Evolutionary conservation across 2,329 filamentous ascomycete genomes (phyloP), one percentile per base, ranked within the genome.

Genomic region (Monilinia laxa): DNA sequence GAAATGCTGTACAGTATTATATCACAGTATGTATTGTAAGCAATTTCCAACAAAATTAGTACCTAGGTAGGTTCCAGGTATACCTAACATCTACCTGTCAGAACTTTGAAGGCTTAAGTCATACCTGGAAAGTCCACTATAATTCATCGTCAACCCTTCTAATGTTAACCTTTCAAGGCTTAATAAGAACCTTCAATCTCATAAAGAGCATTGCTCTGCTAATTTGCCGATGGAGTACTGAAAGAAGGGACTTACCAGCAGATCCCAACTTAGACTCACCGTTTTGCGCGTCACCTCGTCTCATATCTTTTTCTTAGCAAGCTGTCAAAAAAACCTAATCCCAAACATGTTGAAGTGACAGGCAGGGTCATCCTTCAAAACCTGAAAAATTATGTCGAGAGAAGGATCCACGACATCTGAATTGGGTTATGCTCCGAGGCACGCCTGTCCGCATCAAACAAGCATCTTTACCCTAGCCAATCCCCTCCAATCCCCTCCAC

Each of bases 271-370:
- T 70, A 64, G 69, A 69, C 68, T 72, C 70, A 71, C 51, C 68
- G 66, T 72, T 72, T 71, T 74, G 72, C 72, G 72, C 72, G 71
- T 72, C 72, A 66, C 72, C 71, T 75, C 74, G 74, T 75, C 73
- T 75, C 73, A 74, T 72, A 68, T 75, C 42, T 47, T 63, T 69
- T 71, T 38, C 58, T 70, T 71, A 67, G 71, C 70, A 71, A 67
- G 68, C 64, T 71, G 73, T 73, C 72, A 73, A 66, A 67, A 66
- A 67, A 74, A 66, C 73, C 73, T 70, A 65, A 73, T 68, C 70
- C 67, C 69, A 74, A 75, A 74, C 73, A 71, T 70, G 70, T 71
- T 56, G 60, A 69, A 67, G 68, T 72, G 72, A 73, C 73, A 72
- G 69, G 71, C 71, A 74, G 68, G 73, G 73, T 62, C 62, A 49